Evolutionary conservation across 768 basidiomycete species (phyloP), one percentile per base, ranked within the genome.

Genomic region (Xerocomellus chrysenteron): DNA sequence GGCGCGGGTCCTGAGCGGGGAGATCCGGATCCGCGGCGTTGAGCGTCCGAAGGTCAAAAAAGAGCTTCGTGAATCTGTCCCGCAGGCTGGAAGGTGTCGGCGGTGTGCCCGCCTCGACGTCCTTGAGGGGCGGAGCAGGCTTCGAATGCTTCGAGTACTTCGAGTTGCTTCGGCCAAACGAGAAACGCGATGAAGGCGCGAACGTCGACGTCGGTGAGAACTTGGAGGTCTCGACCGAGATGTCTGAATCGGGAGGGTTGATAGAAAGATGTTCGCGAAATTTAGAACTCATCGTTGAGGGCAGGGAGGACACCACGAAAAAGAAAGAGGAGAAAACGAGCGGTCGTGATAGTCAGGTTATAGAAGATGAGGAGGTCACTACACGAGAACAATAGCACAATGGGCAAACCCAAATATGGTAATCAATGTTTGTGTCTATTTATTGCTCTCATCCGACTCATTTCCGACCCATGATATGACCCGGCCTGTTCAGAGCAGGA

Each of bases 141-240:
- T 40, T 52, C 19, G 42, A 39, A 5, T 11, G 2, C 40, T 60
- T 65, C 4, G 50, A 52, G 17, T 19, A 28, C 52, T 57, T 60
- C n/a, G 54, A 69, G 24, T 48, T 52, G 17, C 47, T 55, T 28
- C 58, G 46, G 19, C 51, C 61, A 57, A 70, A 65, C 55, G 70
- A 66, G 43, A 66, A 66, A 19, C 65, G 68, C 14, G 67, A 65
- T n/a, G 68, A 69, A 8, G 65, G 55, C 4, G 61, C 54, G 47
- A 71, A 66, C 13, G 75, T 73, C 11, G 78, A 76, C n/a, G 75
- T 74, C 37, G 79, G 75, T 19, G 79, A 80, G 65, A 80, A 78
- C 46, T 68, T 77, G 43, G 78, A 79, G 4, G 56, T 54, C 53
- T 73, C 72, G 48, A 72, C 37, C 4, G 65, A 66, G 14, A 54